A percentile compares a stretch with the other conserved stretches of the same genome.
Conservation (phyloP, 805 yeast genomes). For the Ogataea methanolica region DNA sequence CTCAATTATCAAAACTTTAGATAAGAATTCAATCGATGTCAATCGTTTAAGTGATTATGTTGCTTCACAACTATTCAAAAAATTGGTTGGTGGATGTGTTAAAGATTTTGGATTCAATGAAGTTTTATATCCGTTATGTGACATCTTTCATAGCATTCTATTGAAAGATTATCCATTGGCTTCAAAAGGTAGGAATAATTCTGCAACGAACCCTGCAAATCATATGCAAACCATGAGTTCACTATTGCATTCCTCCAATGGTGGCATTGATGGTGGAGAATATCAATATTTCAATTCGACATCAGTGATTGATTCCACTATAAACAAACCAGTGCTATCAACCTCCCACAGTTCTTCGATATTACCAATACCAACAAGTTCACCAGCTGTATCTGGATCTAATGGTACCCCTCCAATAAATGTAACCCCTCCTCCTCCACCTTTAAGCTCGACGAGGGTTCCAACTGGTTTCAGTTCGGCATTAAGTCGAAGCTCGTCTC, state of each 20-base stretch:
- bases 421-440: conserved; percentile 5
- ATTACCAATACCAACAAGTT: conserved; percentile 4
- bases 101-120: conserved; percentile 79
- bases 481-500: neutral
- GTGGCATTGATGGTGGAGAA: neutral
- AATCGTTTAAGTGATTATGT: conserved; percentile 41
- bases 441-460: conserved; percentile 2
- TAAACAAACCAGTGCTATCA: conserved; percentile 10
- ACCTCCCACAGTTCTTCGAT: conserved; percentile 3
- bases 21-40: conserved; percentile 31
- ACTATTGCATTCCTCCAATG: conserved; percentile 2
- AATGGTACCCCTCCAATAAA: neutral
- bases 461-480: neutral
- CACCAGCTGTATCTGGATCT: conserved; percentile 2
- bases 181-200: conserved; percentile 26
- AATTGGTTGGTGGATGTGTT: conserved; percentile 63
- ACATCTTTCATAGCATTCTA: conserved; percentile 58
- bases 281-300: conserved; percentile 3
- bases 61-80: conserved; percentile 51
- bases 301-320: conserved; percentile 16
- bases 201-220: conserved; percentile 1
- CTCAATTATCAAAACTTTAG: conserved; percentile 43
- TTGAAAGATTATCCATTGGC: conserved; percentile 62
- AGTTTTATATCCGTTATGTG: conserved; percentile 61
- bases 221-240: conserved; percentile 4